Evolutionary conservation across 768 basidiomycete genomes (phyloP), one percentile per base, ranked within the genome.

Genomic region (Suillus subluteus): DNA sequence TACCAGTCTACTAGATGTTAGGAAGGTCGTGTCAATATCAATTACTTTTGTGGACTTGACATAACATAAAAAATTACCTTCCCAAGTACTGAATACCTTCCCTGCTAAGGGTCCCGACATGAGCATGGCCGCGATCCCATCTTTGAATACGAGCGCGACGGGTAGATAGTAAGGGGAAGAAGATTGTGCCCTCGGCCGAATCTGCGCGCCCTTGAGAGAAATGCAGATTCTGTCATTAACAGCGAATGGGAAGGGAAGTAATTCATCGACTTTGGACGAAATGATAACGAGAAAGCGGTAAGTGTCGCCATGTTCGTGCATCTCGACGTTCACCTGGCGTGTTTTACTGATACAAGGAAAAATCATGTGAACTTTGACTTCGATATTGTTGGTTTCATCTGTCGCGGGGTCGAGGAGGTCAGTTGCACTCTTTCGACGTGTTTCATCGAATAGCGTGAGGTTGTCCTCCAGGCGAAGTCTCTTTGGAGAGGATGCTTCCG

Each of bases 111-210:
- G 62, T 21, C 72, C 76, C 58, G 71, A 78, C 54, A 77, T 43
- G 64, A 82, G 81, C 69, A 80, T 82, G 37, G 85, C 67, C 21
- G 78, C 64, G 30, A 82, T 80, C 21, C 86, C 87, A 5, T 80
- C 73, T 4, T 74, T 70, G 67, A 81, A 88, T 38, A 73, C 68
- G 65, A 89, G 73, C 23, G 70, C 67, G 65, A 86, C 73, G 38
- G 83, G 80, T n/a, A 84, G 72, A 30, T 67, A 77, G 62, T 73
- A 76, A 6, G 73, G 69, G 13, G 74, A 70, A 48, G 74, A 78
- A 37, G 70, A 71, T 23, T 71, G 71, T 32, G 64, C 44, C 61
- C 74, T 76, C 46, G 56, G 75, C 44, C 76, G 76, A 26, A 86
- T 66, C 35, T 65, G 67, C 32, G 78, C 78, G 2, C 85, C 86